These are phyloP conservation scores for Neonectria hederae DNA, from an alignment of 2,329 filamentous ascomycete species.

Conservation along the genomic window DNA sequence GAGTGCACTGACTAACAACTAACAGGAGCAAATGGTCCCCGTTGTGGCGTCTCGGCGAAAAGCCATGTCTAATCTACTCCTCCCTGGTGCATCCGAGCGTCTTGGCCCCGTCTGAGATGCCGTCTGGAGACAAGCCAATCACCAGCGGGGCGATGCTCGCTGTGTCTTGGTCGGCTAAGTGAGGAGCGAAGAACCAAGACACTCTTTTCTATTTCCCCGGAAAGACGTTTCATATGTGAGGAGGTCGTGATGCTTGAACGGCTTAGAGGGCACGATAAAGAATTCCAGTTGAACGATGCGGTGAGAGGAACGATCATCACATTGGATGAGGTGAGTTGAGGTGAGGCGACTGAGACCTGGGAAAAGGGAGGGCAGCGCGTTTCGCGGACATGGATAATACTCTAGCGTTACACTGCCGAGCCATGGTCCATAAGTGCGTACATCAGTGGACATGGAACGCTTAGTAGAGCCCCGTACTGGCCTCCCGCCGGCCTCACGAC, in stretches of 20 bases:
- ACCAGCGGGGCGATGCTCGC: constrained; percentile 6
- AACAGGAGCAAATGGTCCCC: not conserved
- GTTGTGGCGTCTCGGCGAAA: constrained; percentile 7
- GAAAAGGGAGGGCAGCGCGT: constrained; percentile 6
- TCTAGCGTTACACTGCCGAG: constrained; percentile 7
- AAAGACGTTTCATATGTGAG: not conserved
- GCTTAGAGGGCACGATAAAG: not conserved
- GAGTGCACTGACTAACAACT: not conserved
- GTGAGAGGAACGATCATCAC: constrained; percentile 2
- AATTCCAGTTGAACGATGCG: constrained; percentile 20
- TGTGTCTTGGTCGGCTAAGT: constrained; percentile 6
- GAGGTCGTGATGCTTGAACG: not conserved
- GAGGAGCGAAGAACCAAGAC: constrained; percentile 5
- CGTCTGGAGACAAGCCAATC: constrained; percentile 7
- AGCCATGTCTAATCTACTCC: constrained; percentile 1
- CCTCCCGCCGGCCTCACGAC: not conserved
- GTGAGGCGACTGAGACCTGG: not conserved
- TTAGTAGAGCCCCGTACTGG: not conserved
- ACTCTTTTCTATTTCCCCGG: not conserved
- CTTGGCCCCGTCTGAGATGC: constrained; percentile 10
- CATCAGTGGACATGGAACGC: constrained; percentile 1
- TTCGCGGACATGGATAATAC: constrained; percentile 9
- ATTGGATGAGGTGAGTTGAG: constrained; percentile 5
- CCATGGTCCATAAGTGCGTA: constrained; percentile 12
- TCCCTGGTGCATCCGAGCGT: constrained; percentile 2